Evolutionary conservation across 768 basidiomycete species (phyloP), one percentile per base, ranked within the genome.

Genomic region (Serendipita sp.): DNA sequence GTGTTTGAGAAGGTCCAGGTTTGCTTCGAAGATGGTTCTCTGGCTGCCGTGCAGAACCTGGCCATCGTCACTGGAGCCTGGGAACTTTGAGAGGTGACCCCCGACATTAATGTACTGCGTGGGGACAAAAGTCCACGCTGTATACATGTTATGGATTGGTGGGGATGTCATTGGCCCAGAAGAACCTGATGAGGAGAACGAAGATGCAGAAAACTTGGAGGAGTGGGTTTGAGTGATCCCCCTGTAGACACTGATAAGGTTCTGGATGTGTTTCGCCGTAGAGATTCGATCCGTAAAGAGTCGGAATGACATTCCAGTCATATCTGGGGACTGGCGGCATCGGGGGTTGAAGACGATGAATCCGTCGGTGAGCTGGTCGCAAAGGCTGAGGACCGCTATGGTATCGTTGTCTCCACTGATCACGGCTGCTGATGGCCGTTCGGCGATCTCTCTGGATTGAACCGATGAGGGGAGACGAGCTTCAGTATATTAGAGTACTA

Each of bases 261-360:
- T 60, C 10, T 60, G 35, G 10, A 60, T 35, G 3, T 60, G 56
- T 32, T 38, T 11, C 28, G 56, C 56, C 1, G 28, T 32, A 16
- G 24, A 30, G 0, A 11, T n/a, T 32, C 2, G 16, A 1, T 24
- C 35, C 24, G 1, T 32, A 28, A 60, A 60, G 35, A 32, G 35
- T 11, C 56, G 56, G 2, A 60, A n/a, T 4, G 56, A 60, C 24
- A 35, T 35, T n/a, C 56, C 56, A 37, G 28, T n/a, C 24, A 60
- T 24, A n/a, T 60, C 56, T 38, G 28, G 24, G 10, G 56, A 60
- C 8, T 24, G 24, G 16, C 56, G 56, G 56, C 56, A 60, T 60
- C 35, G 56, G 10, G 56, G 56, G n/a, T 60, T 60, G 56, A 60
- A 60, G 24, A 60, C 56, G 34, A 60, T 35, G 34, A 32, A 60